Percentiles rank a stretch among this genome's conserved stretches.
phyloP scores from a whole-genome alignment of 768 basidiomycete species.

The Pleurotus djamor region DNA sequence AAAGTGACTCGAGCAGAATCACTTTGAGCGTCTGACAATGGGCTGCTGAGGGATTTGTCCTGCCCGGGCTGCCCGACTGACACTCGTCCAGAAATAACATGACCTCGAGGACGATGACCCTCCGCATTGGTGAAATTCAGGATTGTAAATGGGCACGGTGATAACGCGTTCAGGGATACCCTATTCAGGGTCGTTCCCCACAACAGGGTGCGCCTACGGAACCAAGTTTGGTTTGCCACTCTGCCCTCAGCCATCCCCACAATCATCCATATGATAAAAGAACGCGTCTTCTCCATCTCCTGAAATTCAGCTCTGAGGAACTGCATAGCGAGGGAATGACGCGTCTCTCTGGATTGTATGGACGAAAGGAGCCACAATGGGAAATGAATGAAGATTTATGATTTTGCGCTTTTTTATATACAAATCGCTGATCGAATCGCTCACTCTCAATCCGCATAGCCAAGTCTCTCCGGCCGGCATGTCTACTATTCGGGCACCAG shows the following conservation, averaged over 20 bases:
- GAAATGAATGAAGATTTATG: too few species aligned
- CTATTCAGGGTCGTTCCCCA: not conserved
- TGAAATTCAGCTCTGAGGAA: too few species aligned
- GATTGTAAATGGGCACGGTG: not conserved
- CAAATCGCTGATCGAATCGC: not conserved
- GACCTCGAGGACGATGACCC: too few species aligned
- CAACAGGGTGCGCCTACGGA: not conserved
- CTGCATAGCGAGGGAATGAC: too few species aligned
- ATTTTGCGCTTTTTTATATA: too few species aligned
- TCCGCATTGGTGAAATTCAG: not conserved
- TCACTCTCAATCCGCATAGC: not conserved
- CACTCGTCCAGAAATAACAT: too few species aligned
- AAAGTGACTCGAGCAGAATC: too few species aligned
- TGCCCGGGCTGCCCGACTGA: not conserved
- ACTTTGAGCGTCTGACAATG: not conserved
- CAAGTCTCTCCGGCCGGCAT: not conserved
- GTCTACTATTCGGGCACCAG: not conserved
- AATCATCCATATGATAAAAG: not conserved
- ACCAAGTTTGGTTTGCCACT: too few species aligned
- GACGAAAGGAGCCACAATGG: too few species aligned
- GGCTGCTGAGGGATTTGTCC: not conserved
- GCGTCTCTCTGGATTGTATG: too few species aligned
- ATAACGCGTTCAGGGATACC: not conserved
- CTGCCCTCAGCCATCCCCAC: too few species aligned
- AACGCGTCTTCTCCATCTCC: too few species aligned